These are phyloP conservation scores for Trametes elegans DNA, from an alignment of 768 basidiomycete species.

Conservation along the genomic window DNA sequence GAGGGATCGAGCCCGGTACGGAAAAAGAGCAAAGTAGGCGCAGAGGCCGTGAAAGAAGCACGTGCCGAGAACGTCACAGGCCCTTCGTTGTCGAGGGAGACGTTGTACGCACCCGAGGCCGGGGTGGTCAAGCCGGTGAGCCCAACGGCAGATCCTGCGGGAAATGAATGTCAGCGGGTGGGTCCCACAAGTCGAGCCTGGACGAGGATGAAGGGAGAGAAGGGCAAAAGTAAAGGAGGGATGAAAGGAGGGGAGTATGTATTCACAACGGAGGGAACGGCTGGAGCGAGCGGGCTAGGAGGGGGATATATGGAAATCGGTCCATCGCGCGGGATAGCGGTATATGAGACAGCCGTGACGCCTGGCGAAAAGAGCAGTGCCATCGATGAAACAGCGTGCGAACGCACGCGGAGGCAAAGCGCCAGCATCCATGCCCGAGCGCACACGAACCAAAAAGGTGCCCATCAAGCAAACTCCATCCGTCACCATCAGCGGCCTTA, in stretches of 20 bases:
- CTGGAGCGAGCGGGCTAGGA: not conserved
- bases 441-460: not conserved
- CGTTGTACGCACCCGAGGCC: slow-evolving; percentile 55
- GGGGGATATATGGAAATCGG: slow-evolving; percentile 4
- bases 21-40: slow-evolving; percentile 60
- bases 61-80: slow-evolving; percentile 38
- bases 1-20: slow-evolving; percentile 57
- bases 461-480: slow-evolving; percentile 11
- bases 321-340: not conserved
- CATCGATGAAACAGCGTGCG: slow-evolving; percentile 10
- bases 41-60: slow-evolving; percentile 46
- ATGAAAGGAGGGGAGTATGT: no score
- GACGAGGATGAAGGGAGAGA: not conserved
- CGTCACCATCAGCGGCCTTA: slow-evolving; percentile 15
- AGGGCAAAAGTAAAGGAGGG: not conserved
- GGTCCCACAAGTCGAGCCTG: not conserved
- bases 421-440: slow-evolving; percentile 1
- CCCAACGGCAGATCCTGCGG: slow-evolving; percentile 57
- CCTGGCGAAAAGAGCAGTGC: slow-evolving; percentile 3
- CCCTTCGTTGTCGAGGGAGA: slow-evolving; percentile 43
- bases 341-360: slow-evolving; percentile 5
- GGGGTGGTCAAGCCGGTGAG: slow-evolving; percentile 61
- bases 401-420: not conserved
- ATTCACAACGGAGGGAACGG: not conserved
- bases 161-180: slow-evolving; percentile 1